Conservation (phyloP, 176 grass and related monocot genomes). For the Chloris gayana region DNA sequence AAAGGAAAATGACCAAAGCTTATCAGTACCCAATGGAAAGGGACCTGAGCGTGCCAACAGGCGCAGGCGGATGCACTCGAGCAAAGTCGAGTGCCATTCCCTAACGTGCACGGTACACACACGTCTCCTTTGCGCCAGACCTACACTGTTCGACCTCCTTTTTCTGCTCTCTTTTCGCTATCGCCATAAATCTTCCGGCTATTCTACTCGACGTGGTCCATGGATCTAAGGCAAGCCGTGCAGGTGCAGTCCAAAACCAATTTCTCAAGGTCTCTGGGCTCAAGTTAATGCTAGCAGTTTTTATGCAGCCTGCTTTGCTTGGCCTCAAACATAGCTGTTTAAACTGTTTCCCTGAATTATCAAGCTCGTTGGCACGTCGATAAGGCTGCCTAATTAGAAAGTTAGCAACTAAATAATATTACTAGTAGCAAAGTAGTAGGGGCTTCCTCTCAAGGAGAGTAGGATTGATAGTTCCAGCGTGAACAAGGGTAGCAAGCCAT, state of each 20-base stretch:
- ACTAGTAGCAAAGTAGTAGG: not conserved
- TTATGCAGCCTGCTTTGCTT: too few species aligned
- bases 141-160: not conserved
- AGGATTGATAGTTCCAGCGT: not conserved
- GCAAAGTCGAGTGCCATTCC: not conserved
- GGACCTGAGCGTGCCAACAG: not conserved
- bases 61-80: not conserved
- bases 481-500: constrained; percentile 31
- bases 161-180: not conserved
- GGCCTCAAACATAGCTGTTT: not conserved
- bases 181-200: not conserved
- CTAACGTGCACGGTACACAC: not conserved
- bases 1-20: not conserved
- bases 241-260: constrained; percentile 9
- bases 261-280: constrained; percentile 4
- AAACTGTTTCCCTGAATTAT: not conserved
- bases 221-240: constrained; percentile 17
- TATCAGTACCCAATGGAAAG: not conserved
- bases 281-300: not conserved
- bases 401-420: too few species aligned
- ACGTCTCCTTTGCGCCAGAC: not conserved
- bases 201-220: constrained; percentile 32
- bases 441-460: not conserved
- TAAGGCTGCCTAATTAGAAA: not conserved
- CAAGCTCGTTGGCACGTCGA: not conserved